Base-by-base conservation (phyloP, 208 protist species). In the Jaenimonas drosophilae region DNA sequence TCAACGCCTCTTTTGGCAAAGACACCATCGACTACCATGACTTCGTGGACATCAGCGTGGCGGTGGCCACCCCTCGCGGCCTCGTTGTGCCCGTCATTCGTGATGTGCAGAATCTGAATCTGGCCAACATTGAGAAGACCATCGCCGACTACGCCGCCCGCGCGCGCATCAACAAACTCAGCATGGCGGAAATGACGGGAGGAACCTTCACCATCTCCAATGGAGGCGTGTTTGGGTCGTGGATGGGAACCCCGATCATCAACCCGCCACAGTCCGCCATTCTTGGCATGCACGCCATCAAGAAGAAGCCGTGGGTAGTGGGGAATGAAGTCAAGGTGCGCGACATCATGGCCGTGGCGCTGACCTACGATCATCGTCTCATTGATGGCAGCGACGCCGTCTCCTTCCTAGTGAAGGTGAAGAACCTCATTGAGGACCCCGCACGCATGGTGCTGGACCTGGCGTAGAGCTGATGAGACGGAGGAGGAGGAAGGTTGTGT, bases 171-270 rank as follows among this genome's bases (percentile, higher is more conserved):
- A 90, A 95, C 44, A 82, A 90, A 48, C 76, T 99, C 19, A 91
- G 95, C 7, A 81, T 99, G 49, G 91, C 95, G 25, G 97, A 99
- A 59, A 99, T 98, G 94, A 88, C 85, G 2, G 97, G 97, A 49
- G 97, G 97, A 37, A 99, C 98, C 21, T 99, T 99, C 77, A 99
- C 97, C 30, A 98, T 99, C 62, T 98, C 94, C 27, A 99, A 99
- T 73, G 97, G 97, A 47, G 97, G 98, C 38, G 95, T 98, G 19
- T 99, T 97, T 40, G 98, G 97, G 26, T 97, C 90, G 23, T 95
- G 98, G 70, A 96, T 99, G 88, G 96, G 96, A 29, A 99, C 97
- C 0, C 98, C 98, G 21, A 99, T 99, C 72, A 95, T 99, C 65
- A 99, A 99, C 69, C 94, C 96, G 9, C 97, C 97, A 27, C 98